These are phyloP conservation scores for Wickerhamiella brachini DNA, from an alignment of 805 yeast genomes.

Conservation along the genomic window DNA sequence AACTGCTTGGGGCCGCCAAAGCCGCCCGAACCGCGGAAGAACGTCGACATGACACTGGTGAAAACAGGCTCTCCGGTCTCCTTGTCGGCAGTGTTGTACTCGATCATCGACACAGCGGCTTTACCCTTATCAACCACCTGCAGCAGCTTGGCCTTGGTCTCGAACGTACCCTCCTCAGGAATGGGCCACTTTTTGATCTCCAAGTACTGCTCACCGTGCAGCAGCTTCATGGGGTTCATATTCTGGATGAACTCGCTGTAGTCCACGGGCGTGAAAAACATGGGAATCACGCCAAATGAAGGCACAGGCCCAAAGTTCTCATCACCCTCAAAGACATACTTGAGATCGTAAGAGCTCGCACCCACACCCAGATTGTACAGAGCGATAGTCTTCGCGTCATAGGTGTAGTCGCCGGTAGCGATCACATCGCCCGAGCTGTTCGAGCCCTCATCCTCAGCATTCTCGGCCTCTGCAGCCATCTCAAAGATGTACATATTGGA, in stretches of 20 bases:
- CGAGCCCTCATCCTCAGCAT: conserved; percentile 31
- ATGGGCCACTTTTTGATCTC: conserved; percentile 64
- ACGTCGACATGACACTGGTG: conserved; percentile 71
- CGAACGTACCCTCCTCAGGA: conserved; percentile 53
- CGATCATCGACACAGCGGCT: conserved; percentile 64
- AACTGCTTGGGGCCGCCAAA: conserved; percentile 38
- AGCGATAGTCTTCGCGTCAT: conserved; percentile 56
- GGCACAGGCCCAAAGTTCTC: conserved; percentile 75
- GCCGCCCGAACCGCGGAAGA: conserved; percentile 59
- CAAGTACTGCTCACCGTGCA: conserved; percentile 92
- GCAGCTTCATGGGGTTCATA: conserved; percentile 76
- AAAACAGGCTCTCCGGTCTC: conserved; percentile 56
- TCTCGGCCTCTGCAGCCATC: conserved; percentile 30
- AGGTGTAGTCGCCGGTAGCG: conserved; percentile 39
- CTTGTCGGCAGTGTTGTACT: conserved; percentile 59
- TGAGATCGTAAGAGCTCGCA: conserved; percentile 60
- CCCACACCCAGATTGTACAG: conserved; percentile 86
- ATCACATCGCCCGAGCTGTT: conserved; percentile 35
- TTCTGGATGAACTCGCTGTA: conserved; percentile 53
- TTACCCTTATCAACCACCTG: conserved; percentile 74
- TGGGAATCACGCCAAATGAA: conserved; percentile 80
- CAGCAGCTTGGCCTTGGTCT: conserved; percentile 51
- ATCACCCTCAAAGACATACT: conserved; percentile 66
- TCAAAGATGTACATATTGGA: conserved; percentile 64
- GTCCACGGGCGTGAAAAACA: conserved; percentile 50